A percentile compares a stretch with the other conserved stretches of the same genome.
phyloP scores from a whole-genome alignment of 257 asterid genomes.

The Fraxinus cuspidata region DNA sequence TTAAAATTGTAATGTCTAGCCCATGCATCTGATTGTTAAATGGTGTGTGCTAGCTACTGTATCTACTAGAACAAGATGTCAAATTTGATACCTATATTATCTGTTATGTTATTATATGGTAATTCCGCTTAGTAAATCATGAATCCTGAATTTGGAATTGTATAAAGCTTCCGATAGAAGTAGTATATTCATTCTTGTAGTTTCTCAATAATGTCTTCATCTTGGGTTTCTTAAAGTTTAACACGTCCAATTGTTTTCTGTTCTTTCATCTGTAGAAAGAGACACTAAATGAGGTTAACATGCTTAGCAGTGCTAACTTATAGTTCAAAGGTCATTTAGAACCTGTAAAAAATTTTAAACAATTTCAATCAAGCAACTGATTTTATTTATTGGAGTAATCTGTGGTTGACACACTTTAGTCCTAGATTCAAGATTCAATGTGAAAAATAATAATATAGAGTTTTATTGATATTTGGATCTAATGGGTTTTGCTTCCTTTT shows the following conservation, averaged over 20 bases:
- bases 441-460: too few relatives aligned
- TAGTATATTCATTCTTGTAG: not conserved
- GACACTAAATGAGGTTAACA: not conserved
- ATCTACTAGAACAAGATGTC: not conserved
- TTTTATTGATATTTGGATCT: not conserved
- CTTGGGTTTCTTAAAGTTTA: not conserved
- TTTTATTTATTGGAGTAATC: not conserved
- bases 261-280: not conserved
- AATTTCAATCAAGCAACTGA: not conserved
- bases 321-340: not conserved
- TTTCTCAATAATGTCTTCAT: not conserved
- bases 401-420: too few relatives aligned
- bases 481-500: not conserved
- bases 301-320: not conserved
- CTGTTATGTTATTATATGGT: not conserved
- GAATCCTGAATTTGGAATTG: not conserved
- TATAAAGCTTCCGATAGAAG: not conserved
- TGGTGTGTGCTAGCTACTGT: not conserved
- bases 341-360: not conserved
- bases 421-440: too few relatives aligned
- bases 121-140: not conserved
- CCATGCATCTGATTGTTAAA: not conserved
- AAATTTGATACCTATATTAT: not conserved
- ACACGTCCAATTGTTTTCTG: not conserved
- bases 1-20: conserved; percentile 3